Evolutionary conservation across 352 stramenopile genomes (phyloP).

Genomic region (Phytopythium oedochilum): DNA sequence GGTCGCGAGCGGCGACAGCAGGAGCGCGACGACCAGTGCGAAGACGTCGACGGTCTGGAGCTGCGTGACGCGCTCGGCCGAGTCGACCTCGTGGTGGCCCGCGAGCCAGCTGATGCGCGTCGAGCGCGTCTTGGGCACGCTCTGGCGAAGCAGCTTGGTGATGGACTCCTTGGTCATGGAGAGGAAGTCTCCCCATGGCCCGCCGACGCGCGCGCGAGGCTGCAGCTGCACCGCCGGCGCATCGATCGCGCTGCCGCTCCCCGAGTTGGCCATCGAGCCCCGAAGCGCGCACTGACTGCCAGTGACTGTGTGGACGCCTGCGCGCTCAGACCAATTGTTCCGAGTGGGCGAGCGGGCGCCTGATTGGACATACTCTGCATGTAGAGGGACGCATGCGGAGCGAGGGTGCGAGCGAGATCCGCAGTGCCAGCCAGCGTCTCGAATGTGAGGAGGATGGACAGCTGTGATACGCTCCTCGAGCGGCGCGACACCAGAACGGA

Average conservation of each 20-base stretch:
- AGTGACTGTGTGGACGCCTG: too few relatives aligned
- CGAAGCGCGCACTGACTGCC: background rate
- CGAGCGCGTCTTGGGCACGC: constrained; percentile 26
- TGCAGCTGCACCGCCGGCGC: background rate
- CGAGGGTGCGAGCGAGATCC: too few relatives aligned
- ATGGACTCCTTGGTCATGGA: constrained; percentile 30
- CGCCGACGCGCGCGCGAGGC: constrained; percentile 13
- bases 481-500: background rate
- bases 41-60: constrained; percentile 26
- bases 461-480: background rate
- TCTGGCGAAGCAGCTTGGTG: constrained; percentile 27
- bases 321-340: background rate
- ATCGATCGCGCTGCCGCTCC: background rate
- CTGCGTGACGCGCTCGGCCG: constrained; percentile 9
- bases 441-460: background rate
- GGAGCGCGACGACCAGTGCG: constrained; percentile 10
- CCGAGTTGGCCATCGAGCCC: background rate
- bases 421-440: too few relatives aligned
- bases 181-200: constrained; percentile 26
- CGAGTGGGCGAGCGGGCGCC: background rate
- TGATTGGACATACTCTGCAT: too few relatives aligned
- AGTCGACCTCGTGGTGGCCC: constrained; percentile 23
- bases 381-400: too few relatives aligned
- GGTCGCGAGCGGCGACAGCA: constrained; percentile 12
- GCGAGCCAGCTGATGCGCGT: constrained; percentile 20